These are phyloP conservation scores for Thraustochytrium sp. DNA, from an alignment of 352 stramenopile species.

Conservation along the genomic window DNA sequence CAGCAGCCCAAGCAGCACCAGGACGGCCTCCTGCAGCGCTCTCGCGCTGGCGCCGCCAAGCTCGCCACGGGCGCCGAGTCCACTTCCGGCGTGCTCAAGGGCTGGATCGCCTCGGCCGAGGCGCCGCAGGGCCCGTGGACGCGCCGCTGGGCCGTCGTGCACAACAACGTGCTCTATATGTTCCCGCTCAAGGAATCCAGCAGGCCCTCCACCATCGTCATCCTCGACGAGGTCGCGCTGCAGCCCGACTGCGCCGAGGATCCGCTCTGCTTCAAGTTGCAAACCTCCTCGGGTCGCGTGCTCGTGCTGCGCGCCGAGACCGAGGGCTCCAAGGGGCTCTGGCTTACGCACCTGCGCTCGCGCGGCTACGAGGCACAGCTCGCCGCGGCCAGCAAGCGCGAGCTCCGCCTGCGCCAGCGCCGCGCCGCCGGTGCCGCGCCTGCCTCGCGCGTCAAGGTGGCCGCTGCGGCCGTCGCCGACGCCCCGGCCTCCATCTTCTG, in stretches of 20 bases:
- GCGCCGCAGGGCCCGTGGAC: not conserved
- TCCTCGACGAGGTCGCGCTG: slow-evolving; percentile 21
- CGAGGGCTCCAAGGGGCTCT: not conserved
- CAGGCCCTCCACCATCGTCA: slow-evolving; percentile 14
- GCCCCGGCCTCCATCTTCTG: not conserved
- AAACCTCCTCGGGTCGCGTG: not conserved
- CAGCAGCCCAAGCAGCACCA: no score
- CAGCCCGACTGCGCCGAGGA: not conserved
- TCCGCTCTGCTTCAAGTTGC: not conserved
- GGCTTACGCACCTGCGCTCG: not conserved
- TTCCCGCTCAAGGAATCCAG: not conserved
- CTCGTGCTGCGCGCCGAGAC: not conserved
- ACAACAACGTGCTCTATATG: slow-evolving; percentile 40
- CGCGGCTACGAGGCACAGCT: not conserved
- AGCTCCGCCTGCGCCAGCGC: not conserved
- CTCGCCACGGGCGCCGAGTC: not conserved
- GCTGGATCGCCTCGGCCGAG: not conserved
- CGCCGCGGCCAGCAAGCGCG: not conserved
- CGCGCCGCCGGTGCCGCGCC: not conserved
- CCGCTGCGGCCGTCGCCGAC: not conserved
- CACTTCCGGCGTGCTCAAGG: not conserved
- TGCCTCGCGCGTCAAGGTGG: not conserved
- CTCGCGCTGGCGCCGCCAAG: not conserved
- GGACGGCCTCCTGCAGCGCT: no score
- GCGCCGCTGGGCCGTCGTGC: not conserved